Evolutionary conservation across 2,329 filamentous ascomycete genomes (phyloP).

Genomic region (Aspergillus carbonarius): DNA sequence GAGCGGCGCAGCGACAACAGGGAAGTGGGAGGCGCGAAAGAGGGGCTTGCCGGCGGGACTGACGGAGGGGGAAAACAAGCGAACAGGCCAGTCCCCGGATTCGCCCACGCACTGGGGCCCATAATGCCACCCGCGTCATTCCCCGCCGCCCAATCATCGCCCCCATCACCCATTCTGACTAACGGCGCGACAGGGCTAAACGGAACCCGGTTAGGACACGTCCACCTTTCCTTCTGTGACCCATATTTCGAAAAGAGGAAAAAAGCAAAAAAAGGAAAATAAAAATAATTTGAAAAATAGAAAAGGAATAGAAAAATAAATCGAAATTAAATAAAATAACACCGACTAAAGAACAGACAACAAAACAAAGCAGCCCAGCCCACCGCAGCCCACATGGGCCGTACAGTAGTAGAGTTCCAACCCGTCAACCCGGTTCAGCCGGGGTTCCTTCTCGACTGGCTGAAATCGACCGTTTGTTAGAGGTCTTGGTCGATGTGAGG

Average conservation of each 20-base stretch:
- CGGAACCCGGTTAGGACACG: constrained; percentile 14
- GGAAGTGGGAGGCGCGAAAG: constrained; percentile 16
- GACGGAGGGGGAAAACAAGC: constrained; percentile 19
- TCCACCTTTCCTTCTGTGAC: constrained; percentile 16
- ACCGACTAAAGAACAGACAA: constrained; percentile 10
- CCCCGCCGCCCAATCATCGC: constrained; percentile 10
- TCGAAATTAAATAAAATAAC: not conserved
- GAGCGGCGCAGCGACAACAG: constrained; percentile 13
- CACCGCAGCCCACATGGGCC: constrained; percentile 28
- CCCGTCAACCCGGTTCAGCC: constrained; percentile 32
- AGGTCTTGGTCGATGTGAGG: constrained; percentile 9
- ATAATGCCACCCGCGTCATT: constrained; percentile 13
- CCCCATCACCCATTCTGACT: constrained; percentile 16
- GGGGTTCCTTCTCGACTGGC: constrained; percentile 16
- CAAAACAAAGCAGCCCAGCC: constrained; percentile 19
- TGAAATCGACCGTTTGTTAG: constrained; percentile 14
- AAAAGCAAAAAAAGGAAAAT: not conserved
- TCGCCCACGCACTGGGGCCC: constrained; percentile 17
- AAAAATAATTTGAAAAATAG: not conserved
- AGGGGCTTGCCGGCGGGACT: constrained; percentile 20
- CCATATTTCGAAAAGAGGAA: constrained; percentile 15
- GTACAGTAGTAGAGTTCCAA: constrained; percentile 16
- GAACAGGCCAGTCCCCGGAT: constrained; percentile 6
- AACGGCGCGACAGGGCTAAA: constrained; percentile 15
- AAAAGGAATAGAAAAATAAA: not conserved